A percentile compares a stretch with the other conserved stretches of the same genome.
phyloP scores from a whole-genome alignment of 306 rosid genomes.

The Purshia tridentata region DNA sequence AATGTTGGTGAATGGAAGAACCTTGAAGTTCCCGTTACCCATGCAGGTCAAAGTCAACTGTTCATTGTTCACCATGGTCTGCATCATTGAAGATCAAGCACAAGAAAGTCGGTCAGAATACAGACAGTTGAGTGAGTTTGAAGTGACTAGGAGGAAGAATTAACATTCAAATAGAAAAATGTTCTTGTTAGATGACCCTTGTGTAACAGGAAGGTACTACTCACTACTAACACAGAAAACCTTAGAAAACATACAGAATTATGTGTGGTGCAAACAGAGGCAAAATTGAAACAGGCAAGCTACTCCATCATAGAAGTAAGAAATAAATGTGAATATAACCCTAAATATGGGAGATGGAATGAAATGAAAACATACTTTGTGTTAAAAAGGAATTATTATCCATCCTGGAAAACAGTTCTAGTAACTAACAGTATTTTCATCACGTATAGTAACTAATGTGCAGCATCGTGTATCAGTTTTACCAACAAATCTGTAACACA shows the following conservation, averaged over 20 bases:
- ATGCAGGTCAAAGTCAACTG: slow-evolving; percentile 85
- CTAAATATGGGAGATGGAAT: no score
- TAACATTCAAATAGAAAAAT: neutral
- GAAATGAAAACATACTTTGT: no score
- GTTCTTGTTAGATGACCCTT: slow-evolving; percentile 3
- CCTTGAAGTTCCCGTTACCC: slow-evolving; percentile 70
- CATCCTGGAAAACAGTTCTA: neutral
- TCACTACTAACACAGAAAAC: neutral
- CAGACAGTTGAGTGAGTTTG: neutral
- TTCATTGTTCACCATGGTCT: slow-evolving; percentile 79
- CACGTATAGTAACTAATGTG: neutral
- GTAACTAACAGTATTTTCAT: neutral
- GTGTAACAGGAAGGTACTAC: neutral
- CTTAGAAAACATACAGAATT: neutral
- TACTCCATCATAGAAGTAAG: neutral
- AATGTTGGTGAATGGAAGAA: slow-evolving; percentile 71
- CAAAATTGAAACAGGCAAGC: neutral
- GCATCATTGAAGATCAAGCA: slow-evolving; percentile 33
- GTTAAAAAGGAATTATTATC: neutral
- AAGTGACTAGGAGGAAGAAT: neutral
- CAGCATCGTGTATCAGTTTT: neutral
- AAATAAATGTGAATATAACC: neutral
- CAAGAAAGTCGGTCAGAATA: neutral
- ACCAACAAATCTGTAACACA: neutral
- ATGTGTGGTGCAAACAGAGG: neutral